phyloP scores from a whole-genome alignment of 2,329 filamentous ascomycete genomes.

The Talaromyces sp. region DNA sequence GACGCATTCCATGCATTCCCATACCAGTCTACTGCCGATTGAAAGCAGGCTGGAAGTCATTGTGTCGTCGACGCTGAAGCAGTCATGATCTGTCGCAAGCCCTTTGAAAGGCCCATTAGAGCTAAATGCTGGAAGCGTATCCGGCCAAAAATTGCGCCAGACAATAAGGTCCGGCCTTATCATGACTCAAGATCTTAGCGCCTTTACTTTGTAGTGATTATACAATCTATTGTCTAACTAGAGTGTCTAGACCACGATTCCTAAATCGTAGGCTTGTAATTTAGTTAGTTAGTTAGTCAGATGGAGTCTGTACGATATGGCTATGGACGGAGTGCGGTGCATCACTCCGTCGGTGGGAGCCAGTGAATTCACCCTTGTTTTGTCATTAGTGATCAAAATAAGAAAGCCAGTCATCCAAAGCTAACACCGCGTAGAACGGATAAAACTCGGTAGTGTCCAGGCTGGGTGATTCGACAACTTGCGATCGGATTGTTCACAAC shows the following conservation, averaged over 20 bases:
- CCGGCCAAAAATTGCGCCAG: background rate
- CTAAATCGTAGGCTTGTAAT: too few species aligned
- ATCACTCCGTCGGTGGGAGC: background rate
- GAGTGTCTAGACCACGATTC: too few species aligned
- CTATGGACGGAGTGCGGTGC: background rate
- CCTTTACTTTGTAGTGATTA: background rate
- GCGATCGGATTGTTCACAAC: background rate
- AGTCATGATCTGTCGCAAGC: background rate
- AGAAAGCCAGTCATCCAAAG: background rate
- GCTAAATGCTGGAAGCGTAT: background rate
- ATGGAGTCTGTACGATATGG: too few species aligned
- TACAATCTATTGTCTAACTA: background rate
- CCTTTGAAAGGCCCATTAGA: background rate
- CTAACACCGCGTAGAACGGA: background rate
- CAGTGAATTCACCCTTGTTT: background rate
- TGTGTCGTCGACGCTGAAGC: background rate
- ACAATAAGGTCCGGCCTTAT: background rate
- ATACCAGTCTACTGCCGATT: background rate
- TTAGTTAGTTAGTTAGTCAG: too few species aligned
- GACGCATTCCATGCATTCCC: background rate
- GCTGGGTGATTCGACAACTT: background rate
- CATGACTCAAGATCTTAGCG: background rate
- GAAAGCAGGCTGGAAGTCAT: background rate
- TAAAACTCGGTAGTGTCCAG: background rate
- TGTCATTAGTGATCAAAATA: background rate